A percentile compares a stretch with the other conserved stretches of the same genome.
phyloP scores from a whole-genome alignment of 2,329 filamentous ascomycete species.

The Pyrenophora graminea region DNA sequence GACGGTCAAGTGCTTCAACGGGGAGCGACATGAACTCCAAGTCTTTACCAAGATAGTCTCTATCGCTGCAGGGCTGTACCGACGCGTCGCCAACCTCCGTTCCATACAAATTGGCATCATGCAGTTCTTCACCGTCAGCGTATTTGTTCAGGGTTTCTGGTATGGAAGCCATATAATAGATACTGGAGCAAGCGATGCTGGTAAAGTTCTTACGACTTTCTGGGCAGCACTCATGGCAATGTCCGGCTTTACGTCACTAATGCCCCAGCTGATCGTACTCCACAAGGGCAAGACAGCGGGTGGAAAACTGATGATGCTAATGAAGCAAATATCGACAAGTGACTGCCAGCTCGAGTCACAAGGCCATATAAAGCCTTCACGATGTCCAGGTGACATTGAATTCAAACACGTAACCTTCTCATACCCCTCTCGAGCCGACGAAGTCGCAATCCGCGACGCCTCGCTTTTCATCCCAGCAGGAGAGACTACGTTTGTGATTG shows the following conservation, averaged over 20 bases:
- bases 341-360: constrained; percentile 18
- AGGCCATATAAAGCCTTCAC: constrained; percentile 29
- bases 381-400: constrained; percentile 69
- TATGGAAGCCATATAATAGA: constrained; percentile 75
- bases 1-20: constrained; percentile 84
- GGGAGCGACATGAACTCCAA: constrained; percentile 68
- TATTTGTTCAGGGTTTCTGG: constrained; percentile 91
- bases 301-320: constrained; percentile 59
- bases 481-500: constrained; percentile 78
- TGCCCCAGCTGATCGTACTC: constrained; percentile 77
- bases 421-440: constrained; percentile 72
- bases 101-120: constrained; percentile 74
- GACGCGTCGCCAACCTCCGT: constrained; percentile 69
- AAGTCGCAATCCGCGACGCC: constrained; percentile 62
- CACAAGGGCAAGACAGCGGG: constrained; percentile 80
- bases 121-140: constrained; percentile 72
- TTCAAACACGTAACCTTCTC: constrained; percentile 77
- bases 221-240: constrained; percentile 79
- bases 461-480: constrained; percentile 73
- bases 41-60: constrained; percentile 65
- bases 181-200: constrained; percentile 61
- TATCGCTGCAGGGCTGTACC: constrained; percentile 65
- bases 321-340: constrained; percentile 43
- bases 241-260: constrained; percentile 71
- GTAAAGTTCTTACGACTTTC: constrained; percentile 79